Evolutionary conservation across 345 rosid species (phyloP).

Genomic region (Pugionium dolabratum): DNA sequence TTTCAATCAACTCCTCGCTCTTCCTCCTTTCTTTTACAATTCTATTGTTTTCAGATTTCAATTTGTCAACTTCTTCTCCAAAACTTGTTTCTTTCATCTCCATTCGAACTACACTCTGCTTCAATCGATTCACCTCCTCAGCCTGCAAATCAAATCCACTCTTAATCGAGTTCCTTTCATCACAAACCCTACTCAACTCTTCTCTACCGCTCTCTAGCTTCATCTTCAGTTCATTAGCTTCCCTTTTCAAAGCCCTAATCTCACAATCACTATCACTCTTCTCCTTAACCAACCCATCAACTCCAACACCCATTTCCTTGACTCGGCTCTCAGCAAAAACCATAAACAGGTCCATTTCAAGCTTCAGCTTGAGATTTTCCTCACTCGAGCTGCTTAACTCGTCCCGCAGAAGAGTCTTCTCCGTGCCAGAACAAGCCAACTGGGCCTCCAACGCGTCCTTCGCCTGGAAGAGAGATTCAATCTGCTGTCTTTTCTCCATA

Average conservation of each 20-base stretch:
- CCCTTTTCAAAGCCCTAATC: slow-evolving; percentile 48
- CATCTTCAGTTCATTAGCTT: slow-evolving; percentile 39
- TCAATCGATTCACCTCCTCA: slow-evolving; percentile 46
- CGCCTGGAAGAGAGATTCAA: slow-evolving; percentile 52
- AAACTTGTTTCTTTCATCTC: slow-evolving; percentile 40
- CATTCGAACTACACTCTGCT: slow-evolving; percentile 43
- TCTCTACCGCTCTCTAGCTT: slow-evolving; percentile 49
- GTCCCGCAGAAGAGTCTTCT: slow-evolving; percentile 39
- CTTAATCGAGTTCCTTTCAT: slow-evolving; percentile 57
- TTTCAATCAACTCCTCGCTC: slow-evolving; percentile 38
- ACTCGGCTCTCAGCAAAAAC: slow-evolving; percentile 50
- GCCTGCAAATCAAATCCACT: slow-evolving; percentile 39
- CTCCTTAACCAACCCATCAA: slow-evolving; percentile 41
- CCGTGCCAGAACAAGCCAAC: slow-evolving; percentile 40
- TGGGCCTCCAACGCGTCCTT: slow-evolving; percentile 54
- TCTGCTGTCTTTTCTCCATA: slow-evolving; percentile 55
- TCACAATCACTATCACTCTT: slow-evolving; percentile 47
- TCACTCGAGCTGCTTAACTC: slow-evolving; percentile 47
- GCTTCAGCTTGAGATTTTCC: slow-evolving; percentile 46
- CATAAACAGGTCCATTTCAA: slow-evolving; percentile 50
- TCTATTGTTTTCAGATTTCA: slow-evolving; percentile 39
- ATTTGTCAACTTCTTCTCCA: slow-evolving; percentile 46
- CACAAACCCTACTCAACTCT: slow-evolving; percentile 35
- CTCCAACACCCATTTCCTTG: slow-evolving; percentile 43
- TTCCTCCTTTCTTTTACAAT: slow-evolving; percentile 44